Base-by-base conservation (phyloP, 257 asterid genomes). In the Solanum peruvianum region DNA sequence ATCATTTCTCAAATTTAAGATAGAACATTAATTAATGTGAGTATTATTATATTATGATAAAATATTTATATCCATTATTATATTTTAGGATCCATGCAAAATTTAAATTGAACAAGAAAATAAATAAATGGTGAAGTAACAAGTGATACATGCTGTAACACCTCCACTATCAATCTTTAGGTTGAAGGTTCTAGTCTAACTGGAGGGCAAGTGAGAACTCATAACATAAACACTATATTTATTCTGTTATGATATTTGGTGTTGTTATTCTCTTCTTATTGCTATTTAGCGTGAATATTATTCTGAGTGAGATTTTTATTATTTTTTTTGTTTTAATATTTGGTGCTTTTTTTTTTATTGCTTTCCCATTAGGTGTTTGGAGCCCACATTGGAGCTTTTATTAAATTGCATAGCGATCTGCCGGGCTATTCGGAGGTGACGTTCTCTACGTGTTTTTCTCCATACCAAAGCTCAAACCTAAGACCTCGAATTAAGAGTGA, bases 361-460 rank as follows among this genome's bases (percentile, higher is more conserved):
- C 23, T 52, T 16, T 16, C 1, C 0, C 10, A 16, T 0, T 0
- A 0, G 62, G 62, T 52, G 4, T 52, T 0, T 3, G 23, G 9
- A 52, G 62, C 23, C 20, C 10, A 52, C 10, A 16, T 52, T 52
- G 4, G 10, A 52, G 62, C 10, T 52, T 9, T 2, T 4, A 52
- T 3, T 52, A 52, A 52, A 52, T 52, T 11, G 23, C 1, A 16
- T 52, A 3, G 7, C 62, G 4, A 3, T 52, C 9, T 52, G 23
- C 23, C 16, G 0, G 3, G 10, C 23, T 6, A 52, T 52, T 52
- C 4, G 10, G 7, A 9, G 23, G 10, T 52, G 10, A 0, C 23
- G 23, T 4, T 16, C 20, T 2, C 62, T 16, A 16, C 21, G 18
- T 0, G 2, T 52, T 16, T 52, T 52, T 52, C 62, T 52, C 62